Evolutionary conservation across 345 rosid species (phyloP), one percentile per base, ranked within the genome.

Genomic region (Erucastrum elatum): DNA sequence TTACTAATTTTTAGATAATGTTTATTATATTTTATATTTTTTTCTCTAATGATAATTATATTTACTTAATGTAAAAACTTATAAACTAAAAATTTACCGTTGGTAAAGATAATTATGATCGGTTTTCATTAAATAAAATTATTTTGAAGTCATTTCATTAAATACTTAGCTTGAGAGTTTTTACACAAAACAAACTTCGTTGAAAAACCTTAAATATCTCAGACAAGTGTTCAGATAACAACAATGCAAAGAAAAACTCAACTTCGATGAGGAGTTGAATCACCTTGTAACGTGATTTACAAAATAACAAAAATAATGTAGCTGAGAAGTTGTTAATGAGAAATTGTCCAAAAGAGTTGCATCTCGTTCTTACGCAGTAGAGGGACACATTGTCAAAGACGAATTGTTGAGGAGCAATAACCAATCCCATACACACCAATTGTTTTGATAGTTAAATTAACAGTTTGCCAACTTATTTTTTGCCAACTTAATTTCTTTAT

Each of bases 391-490:
- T 55, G 79, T 69, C 79, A 75, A 80, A 64, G 53, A 51, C 6
- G 7, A 67, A 11, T 5, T 80, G 75, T 69, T 75, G n/a, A n/a
- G n/a, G n/a, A n/a, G 65, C 72, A 75, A 64, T 64, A 27, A 35
- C 78, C 70, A 79, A 71, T 77, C 56, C n/a, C 49, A 33, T n/a
- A 35, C 58, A 69, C 46, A 51, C 80, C 44, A 30, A 64, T 63
- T 64, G 2, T 29, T 63, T 63, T 11, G 60, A 37, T 80, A 39
- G 12, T 62, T 74, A 61, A 61, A 11, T 53, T 70, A 75, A 41
- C 62, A 64, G 33, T 64, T 80, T 80, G 80, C 59, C 80, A 70
- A 80, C 83, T 80, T 75, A 64, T 65, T 70, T 64, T 64, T 80
- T 80, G 80, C 59, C 80, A 70, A 80, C 80, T 80, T 75, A 64